Evolutionary conservation across 345 rosid species (phyloP), one percentile per base, ranked within the genome.

Genomic region (Murraya paniculata): DNA sequence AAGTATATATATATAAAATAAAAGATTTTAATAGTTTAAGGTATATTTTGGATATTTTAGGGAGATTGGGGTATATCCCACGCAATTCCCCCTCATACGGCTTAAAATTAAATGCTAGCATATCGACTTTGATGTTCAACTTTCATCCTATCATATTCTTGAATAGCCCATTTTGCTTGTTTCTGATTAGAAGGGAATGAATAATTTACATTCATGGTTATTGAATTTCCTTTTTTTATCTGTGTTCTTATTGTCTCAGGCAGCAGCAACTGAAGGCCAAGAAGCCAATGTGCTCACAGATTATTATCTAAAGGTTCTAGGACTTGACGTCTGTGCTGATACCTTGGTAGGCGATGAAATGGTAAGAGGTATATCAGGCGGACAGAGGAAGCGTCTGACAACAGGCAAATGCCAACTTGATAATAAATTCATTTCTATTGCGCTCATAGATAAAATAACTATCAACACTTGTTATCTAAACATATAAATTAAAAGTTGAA

Each of bases 341-440:
- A 91, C 87, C 7, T 67, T 87, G 68, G 88, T 90, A 36, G 95
- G 95, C 35, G 78, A 88, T 81, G 81, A 78, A 78, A 88, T 91
- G 95, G 50, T 84, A 31, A 84, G 95, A 83, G 95, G 95, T 10
- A 85, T 89, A 61, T 91, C 95, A 18, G 95, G 93, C 68, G 93
- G 93, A 38, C 90, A 91, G 82, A 88, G 72, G 83, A 91, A 88
- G 79, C 89, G 96, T 16, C 89, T 91, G 55, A 90, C 96, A 6
- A 91, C 93, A 4, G 96, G 93, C 87, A 85, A 76, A 24, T 11
- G 48, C 25, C 9, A 6, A 33, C 59, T 66, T 66, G 28, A 24
- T 55, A 2, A 35, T 53, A 4, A 35, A 58, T 2, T 35, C 31
- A 24, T 45, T 21, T 39, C 19, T 4, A 28, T 16, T 53, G 11